These are phyloP conservation scores for Blastocystis sp. DNA, from an alignment of 352 stramenopile genomes.

Conservation along the genomic window DNA sequence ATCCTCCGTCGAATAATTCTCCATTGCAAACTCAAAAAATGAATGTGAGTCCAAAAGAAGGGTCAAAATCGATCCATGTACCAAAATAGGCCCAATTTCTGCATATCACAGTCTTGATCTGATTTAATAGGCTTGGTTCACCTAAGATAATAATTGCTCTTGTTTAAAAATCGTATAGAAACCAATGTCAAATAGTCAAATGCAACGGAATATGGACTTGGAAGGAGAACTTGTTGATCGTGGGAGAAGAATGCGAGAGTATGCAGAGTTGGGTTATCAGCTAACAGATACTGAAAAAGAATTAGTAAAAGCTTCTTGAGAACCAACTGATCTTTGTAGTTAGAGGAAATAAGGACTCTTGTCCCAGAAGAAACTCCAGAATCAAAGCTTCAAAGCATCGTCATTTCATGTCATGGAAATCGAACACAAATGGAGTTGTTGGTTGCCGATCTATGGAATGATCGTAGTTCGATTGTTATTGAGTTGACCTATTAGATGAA, in stretches of 20 bases:
- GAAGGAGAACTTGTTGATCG: slow-evolving; percentile 3
- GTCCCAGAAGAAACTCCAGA: slow-evolving; percentile 24
- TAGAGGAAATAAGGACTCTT: slow-evolving; percentile 6
- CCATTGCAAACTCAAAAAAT: slow-evolving; percentile 36
- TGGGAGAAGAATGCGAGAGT: neutral
- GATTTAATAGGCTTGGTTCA: neutral
- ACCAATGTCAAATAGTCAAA: neutral
- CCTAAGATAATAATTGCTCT: neutral
- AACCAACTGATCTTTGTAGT: neutral
- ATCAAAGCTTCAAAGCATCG: slow-evolving; percentile 1
- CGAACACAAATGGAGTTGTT: neutral
- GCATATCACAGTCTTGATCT: no score
- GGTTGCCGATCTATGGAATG: slow-evolving; percentile 29
- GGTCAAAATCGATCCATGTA: neutral
- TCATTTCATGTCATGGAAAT: slow-evolving; percentile 27
- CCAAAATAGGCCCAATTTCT: no score
- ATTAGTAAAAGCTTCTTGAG: neutral
- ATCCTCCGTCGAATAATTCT: slow-evolving; percentile 72
- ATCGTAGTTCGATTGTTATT: neutral
- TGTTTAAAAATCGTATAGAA: neutral
- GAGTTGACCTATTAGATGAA: neutral
- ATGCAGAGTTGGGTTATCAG: neutral
- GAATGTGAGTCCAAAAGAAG: neutral
- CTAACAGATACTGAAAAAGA: slow-evolving; percentile 11
- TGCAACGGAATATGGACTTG: neutral